These are phyloP conservation scores for Pythium apleroticum DNA, from an alignment of 352 stramenopile genomes.

Conservation along the genomic window DNA sequence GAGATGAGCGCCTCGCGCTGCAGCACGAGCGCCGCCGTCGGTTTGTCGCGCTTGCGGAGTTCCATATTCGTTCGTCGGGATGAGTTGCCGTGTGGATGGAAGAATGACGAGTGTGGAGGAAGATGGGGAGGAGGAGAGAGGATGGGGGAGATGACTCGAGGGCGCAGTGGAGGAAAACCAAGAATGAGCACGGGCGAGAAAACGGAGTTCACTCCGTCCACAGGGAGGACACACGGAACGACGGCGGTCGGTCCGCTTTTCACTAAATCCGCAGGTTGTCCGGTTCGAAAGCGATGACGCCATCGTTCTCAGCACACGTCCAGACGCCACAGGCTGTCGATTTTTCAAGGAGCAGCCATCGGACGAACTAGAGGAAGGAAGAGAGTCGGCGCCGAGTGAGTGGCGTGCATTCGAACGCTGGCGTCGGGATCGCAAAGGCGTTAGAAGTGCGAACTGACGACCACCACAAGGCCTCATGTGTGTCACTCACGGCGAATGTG, in stretches of 20 bases:
- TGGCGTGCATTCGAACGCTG: neutral
- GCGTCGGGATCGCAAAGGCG: neutral
- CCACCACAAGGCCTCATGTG: neutral
- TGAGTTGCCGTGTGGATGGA: neutral
- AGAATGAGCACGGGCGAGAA: neutral
- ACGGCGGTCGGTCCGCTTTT: neutral
- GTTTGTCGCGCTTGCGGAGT: constrained; percentile 27
- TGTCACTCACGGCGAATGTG: neutral
- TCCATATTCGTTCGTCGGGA: constrained; percentile 11
- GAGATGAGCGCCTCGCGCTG: constrained; percentile 29
- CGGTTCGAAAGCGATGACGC: neutral
- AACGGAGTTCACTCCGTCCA: neutral
- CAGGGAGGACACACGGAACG: neutral
- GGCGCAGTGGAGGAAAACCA: neutral
- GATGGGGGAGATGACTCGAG: neutral
- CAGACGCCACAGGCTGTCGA: neutral
- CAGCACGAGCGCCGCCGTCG: constrained; percentile 13
- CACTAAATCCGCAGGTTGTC: neutral
- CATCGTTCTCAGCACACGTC: neutral
- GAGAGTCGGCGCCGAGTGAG: neutral
- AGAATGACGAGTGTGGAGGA: neutral
- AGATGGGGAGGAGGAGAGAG: neutral
- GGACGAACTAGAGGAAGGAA: neutral
- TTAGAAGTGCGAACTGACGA: neutral
- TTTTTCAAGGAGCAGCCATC: neutral